Evolutionary conservation across 1,284 basidiomycete genomes (phyloP).

Genomic region (Ganoderma multipileum): DNA sequence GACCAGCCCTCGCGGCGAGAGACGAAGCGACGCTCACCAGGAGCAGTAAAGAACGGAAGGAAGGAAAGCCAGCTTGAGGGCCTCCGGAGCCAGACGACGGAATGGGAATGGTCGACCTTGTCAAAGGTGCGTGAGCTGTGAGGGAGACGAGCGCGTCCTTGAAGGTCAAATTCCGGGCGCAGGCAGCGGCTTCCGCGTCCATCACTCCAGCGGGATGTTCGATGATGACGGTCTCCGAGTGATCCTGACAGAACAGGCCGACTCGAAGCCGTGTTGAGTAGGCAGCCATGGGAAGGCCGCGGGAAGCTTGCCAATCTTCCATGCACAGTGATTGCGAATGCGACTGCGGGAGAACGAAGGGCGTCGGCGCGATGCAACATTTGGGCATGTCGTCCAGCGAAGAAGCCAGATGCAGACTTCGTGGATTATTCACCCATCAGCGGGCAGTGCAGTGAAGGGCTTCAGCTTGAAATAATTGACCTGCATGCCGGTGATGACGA

Average conservation of each 20-base stretch:
- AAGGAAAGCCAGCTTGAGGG: slow-evolving; percentile 24
- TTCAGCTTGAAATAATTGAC: neutral
- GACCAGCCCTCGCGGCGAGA: slow-evolving; percentile 26
- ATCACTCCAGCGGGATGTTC: slow-evolving; percentile 16
- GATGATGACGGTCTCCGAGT: slow-evolving; percentile 18
- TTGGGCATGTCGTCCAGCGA: slow-evolving; percentile 8
- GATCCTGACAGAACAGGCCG: slow-evolving; percentile 6
- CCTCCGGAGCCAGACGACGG: slow-evolving; percentile 26
- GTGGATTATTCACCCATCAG: neutral
- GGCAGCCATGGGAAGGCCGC: neutral
- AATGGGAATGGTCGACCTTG: slow-evolving; percentile 25
- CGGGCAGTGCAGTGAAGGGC: neutral
- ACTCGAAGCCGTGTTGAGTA: neutral
- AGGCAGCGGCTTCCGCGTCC: slow-evolving; percentile 2
- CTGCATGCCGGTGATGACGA: neutral
- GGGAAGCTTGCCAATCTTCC: slow-evolving; percentile 7
- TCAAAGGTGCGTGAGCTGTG: slow-evolving; percentile 27
- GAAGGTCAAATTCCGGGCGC: neutral
- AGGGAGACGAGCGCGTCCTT: neutral
- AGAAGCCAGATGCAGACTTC: neutral
- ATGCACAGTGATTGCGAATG: slow-evolving; percentile 1
- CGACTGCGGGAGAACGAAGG: slow-evolving; percentile 2
- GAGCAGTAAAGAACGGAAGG: slow-evolving; percentile 29
- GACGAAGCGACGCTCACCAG: slow-evolving; percentile 30
- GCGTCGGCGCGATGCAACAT: neutral